These are phyloP conservation scores for Oryza brachyantha DNA, from an alignment of 176 grass and related monocot genomes.

Conservation along the genomic window DNA sequence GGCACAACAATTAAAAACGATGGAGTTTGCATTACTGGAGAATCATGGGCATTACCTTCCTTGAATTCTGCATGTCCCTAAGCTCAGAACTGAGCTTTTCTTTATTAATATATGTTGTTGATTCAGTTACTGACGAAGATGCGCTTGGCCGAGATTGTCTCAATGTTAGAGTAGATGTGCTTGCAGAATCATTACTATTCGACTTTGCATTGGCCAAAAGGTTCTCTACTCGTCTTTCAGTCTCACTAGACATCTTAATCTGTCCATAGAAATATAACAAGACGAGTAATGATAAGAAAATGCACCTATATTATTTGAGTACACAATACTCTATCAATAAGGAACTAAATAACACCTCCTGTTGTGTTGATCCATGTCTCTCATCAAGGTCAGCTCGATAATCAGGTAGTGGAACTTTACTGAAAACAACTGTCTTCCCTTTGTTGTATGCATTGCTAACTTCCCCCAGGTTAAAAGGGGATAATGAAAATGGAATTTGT, in stretches of 20 bases:
- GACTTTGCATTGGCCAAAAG: slow-evolving; percentile 62
- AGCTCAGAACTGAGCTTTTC: slow-evolving; percentile 68
- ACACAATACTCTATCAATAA: slow-evolving; percentile 27
- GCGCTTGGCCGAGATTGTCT: slow-evolving; percentile 40
- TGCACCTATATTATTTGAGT: not conserved
- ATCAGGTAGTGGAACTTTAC: slow-evolving; percentile 90
- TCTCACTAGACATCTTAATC: slow-evolving; percentile 97
- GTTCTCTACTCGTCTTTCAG: slow-evolving; percentile 80
- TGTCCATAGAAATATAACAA: slow-evolving; percentile 45
- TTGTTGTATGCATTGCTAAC: slow-evolving; percentile 87
- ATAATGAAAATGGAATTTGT: slow-evolving; percentile 31
- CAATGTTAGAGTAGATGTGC: slow-evolving; percentile 32
- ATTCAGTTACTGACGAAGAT: slow-evolving; percentile 38
- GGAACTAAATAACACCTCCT: slow-evolving; percentile 62
- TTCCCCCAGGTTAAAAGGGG: slow-evolving; percentile 49
- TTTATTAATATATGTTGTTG: slow-evolving; percentile 47
- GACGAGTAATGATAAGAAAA: slow-evolving; percentile 34
- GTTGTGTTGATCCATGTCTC: slow-evolving; percentile 86
- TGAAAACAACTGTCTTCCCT: slow-evolving; percentile 91
- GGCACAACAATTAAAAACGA: not conserved
- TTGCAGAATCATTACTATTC: slow-evolving; percentile 46
- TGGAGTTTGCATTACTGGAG: slow-evolving; percentile 4
- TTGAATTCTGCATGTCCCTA: slow-evolving; percentile 76
- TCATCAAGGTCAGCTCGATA: slow-evolving; percentile 97
- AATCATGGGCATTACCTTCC: slow-evolving; percentile 50